Evolutionary conservation across 2,329 filamentous ascomycete species (phyloP).

Genomic region (Macroventuria anomochaeta): DNA sequence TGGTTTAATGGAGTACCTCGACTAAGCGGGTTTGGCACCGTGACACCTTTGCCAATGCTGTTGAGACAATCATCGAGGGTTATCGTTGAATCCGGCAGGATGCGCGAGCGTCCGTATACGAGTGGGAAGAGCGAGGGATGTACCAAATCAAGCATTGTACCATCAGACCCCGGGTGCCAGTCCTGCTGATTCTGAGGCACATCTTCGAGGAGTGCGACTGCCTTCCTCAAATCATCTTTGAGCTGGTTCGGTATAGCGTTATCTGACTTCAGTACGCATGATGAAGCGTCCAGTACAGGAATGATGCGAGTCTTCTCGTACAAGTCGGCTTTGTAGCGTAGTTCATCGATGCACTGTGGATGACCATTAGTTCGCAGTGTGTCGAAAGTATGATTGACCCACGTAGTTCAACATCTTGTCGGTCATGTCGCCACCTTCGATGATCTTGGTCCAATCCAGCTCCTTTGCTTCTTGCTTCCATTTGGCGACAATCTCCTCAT

Average conservation of each 20-base stretch:
- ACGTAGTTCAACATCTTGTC: slow-evolving; percentile 9
- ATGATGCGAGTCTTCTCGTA: slow-evolving; percentile 41
- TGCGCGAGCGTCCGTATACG: slow-evolving; percentile 53
- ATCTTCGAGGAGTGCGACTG: slow-evolving; percentile 58
- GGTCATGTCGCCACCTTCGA: slow-evolving; percentile 5
- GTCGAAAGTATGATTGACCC: background rate
- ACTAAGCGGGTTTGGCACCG: slow-evolving; percentile 3
- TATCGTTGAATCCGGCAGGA: slow-evolving; percentile 19
- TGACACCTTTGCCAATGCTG: slow-evolving; percentile 16
- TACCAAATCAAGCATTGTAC: slow-evolving; percentile 60
- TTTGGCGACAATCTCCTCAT: slow-evolving; percentile 33
- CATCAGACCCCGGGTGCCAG: slow-evolving; percentile 65
- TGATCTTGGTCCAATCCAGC: slow-evolving; percentile 9
- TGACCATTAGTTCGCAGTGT: background rate
- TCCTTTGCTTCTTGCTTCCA: slow-evolving; percentile 24
- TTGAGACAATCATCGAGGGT: slow-evolving; percentile 21
- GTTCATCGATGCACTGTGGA: slow-evolving; percentile 47
- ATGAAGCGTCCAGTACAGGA: slow-evolving; percentile 15
- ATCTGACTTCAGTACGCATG: slow-evolving; percentile 59
- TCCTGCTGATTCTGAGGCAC: slow-evolving; percentile 59
- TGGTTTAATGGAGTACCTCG: too few species aligned
- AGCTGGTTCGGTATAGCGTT: slow-evolving; percentile 48
- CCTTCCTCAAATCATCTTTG: slow-evolving; percentile 50
- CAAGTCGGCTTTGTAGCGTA: slow-evolving; percentile 57
- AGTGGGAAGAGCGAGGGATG: slow-evolving; percentile 70